Percentiles rank a stretch among this genome's conserved stretches.
Evolutionary conservation across 805 yeast genomes (phyloP).

Genomic region (Wickerhamomyces pijperi): DNA sequence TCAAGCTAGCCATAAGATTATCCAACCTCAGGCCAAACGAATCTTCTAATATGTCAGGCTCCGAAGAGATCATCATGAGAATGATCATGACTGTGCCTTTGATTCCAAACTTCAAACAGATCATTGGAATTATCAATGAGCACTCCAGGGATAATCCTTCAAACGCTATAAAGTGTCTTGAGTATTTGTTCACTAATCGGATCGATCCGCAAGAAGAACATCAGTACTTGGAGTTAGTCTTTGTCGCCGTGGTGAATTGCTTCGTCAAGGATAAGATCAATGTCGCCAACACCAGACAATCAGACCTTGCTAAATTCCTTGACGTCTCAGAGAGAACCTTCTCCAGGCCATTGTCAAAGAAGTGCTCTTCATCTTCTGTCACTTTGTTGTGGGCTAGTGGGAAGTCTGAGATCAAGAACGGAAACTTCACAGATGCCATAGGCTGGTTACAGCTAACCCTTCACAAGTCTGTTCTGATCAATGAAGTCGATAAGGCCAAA

Average conservation of each 20-base stretch:
- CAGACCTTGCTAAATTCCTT: conserved; percentile 16
- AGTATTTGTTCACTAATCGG: conserved; percentile 24
- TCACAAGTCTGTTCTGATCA: conserved; percentile 15
- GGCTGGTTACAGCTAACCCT: conserved; percentile 19
- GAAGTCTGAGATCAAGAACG: conserved; percentile 19
- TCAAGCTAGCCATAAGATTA: conserved; percentile 18
- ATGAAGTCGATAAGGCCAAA: conserved; percentile 23
- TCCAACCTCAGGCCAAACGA: conserved; percentile 7
- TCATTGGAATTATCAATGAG: conserved; percentile 19
- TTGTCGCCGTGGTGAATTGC: conserved; percentile 20
- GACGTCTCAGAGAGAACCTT: conserved; percentile 20
- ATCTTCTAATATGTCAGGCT: conserved; percentile 3
- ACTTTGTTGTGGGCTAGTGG: conserved; percentile 30
- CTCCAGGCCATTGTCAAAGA: conserved; percentile 16
- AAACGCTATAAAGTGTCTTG: conserved; percentile 22
- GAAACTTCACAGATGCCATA: conserved; percentile 12
- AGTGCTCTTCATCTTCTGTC: conserved; percentile 21
- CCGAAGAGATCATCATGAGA: conserved; percentile 24
- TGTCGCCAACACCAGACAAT: conserved; percentile 13
- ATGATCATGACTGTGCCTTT: conserved; percentile 23
- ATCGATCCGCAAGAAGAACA: conserved; percentile 17
- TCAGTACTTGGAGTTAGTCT: conserved; percentile 11
- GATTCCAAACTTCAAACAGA: conserved; percentile 11
- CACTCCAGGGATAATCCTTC: conserved; percentile 15
- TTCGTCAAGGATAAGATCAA: conserved; percentile 17